phyloP scores from a whole-genome alignment of 1,284 basidiomycete genomes.

The Melampsora larici-populina region DNA sequence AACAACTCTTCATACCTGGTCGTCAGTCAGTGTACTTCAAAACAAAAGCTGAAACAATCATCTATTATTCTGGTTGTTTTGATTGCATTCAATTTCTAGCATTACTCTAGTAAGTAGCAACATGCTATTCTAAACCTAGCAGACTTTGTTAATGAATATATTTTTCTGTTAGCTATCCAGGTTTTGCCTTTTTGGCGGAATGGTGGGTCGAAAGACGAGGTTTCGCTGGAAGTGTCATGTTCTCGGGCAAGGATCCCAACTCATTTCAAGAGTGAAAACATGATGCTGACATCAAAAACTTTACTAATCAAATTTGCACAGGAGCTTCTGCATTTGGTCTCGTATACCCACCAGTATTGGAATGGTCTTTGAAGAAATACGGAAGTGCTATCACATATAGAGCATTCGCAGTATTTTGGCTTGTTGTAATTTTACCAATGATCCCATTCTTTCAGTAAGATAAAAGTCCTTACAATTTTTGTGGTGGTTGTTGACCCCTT shows the following conservation, averaged over 20 bases:
- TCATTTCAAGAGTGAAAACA: background rate
- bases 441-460: constrained; percentile 20
- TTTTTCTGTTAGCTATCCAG: constrained; percentile 13
- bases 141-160: background rate
- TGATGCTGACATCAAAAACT: too few species aligned
- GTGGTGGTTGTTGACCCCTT: background rate
- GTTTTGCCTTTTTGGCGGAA: constrained; percentile 21
- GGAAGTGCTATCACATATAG: background rate
- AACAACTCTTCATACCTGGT: too few species aligned
- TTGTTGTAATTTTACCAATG: constrained; percentile 7
- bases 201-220: constrained; percentile 36
- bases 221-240: constrained; percentile 11
- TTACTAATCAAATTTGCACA: background rate
- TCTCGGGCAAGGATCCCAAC: background rate
- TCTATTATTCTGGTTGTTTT: background rate
- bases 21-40: background rate
- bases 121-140: background rate
- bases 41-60: background rate
- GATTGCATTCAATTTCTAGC: background rate
- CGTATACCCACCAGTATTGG: constrained; percentile 15
- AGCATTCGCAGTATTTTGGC: constrained; percentile 13
- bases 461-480: too few species aligned
- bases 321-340: constrained; percentile 26
- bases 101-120: constrained; percentile 21
- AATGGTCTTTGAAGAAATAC: constrained; percentile 23